Percentiles rank a stretch among this genome's conserved stretches.
Conservation (phyloP, 441 rosid species). For the Gossypium gossypioides region DNA sequence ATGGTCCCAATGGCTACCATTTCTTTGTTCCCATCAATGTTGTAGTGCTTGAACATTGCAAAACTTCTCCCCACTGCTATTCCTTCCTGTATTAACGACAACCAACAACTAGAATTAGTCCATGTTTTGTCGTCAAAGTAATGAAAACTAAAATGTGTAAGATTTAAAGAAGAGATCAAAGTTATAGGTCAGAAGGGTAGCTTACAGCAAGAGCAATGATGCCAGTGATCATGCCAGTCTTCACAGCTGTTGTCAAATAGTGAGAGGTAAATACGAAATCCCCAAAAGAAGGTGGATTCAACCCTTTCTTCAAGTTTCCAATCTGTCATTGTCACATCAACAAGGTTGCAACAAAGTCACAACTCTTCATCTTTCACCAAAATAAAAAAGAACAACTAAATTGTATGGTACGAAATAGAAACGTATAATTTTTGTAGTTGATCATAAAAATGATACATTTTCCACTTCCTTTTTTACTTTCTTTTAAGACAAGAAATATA, state of each 20-base stretch:
- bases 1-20: slow-evolving; percentile 92
- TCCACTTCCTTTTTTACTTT: neutral
- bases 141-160: neutral
- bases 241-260: slow-evolving; percentile 44
- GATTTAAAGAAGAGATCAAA: neutral
- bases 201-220: slow-evolving; percentile 87
- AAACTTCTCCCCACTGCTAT: slow-evolving; percentile 97
- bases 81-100: slow-evolving; percentile 54
- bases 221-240: slow-evolving; percentile 79
- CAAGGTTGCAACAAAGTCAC: neutral
- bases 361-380: neutral
- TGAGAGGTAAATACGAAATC: slow-evolving; percentile 64
- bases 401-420: neutral
- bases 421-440: neutral
- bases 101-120: neutral
- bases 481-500: neutral
- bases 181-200: neutral
- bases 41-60: slow-evolving; percentile 83
- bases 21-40: slow-evolving; percentile 94
- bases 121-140: neutral
- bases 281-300: slow-evolving; percentile 64
- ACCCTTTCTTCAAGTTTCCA: slow-evolving; percentile 71
- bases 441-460: neutral
- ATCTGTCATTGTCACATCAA: slow-evolving; percentile 38
- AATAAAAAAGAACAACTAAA: neutral